Evolutionary conservation across 2,329 filamentous ascomycete species (phyloP).

Genomic region (Alternaria panax): DNA sequence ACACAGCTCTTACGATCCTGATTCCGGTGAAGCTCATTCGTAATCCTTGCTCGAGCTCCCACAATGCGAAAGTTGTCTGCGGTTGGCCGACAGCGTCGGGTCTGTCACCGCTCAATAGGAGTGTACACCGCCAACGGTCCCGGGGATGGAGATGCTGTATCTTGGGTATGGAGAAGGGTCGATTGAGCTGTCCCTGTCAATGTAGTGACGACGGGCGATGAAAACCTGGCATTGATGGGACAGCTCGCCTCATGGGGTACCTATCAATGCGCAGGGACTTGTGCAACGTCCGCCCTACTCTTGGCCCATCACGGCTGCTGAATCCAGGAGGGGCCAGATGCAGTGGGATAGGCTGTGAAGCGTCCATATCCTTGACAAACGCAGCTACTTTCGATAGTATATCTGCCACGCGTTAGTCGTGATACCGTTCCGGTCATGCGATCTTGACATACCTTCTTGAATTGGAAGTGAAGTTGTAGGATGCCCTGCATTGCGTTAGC

Average conservation of each 20-base stretch:
- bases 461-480: constrained; percentile 95
- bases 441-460: constrained; percentile 81
- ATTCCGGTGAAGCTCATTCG: constrained; percentile 36
- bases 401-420: constrained; percentile 48
- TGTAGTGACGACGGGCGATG: constrained; percentile 9
- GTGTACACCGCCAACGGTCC: constrained; percentile 25
- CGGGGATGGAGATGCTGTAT: neutral
- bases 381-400: constrained; percentile 56
- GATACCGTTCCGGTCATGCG: neutral
- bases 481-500: constrained; percentile 72
- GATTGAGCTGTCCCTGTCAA: constrained; percentile 21
- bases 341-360: constrained; percentile 1
- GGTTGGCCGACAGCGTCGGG: constrained; percentile 19
- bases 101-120: constrained; percentile 26
- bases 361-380: neutral
- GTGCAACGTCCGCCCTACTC: constrained; percentile 10
- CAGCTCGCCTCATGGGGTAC: constrained; percentile 1
- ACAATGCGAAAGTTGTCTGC: constrained; percentile 4
- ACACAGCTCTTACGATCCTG: constrained; percentile 30
- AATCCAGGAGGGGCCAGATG: neutral
- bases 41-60: constrained; percentile 17
- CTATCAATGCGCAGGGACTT: constrained; percentile 4
- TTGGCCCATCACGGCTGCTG: neutral
- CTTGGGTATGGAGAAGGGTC: neutral
- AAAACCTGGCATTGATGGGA: constrained; percentile 1